Conservation (phyloP, 805 yeast species). For the Ogataea paraovalis region DNA sequence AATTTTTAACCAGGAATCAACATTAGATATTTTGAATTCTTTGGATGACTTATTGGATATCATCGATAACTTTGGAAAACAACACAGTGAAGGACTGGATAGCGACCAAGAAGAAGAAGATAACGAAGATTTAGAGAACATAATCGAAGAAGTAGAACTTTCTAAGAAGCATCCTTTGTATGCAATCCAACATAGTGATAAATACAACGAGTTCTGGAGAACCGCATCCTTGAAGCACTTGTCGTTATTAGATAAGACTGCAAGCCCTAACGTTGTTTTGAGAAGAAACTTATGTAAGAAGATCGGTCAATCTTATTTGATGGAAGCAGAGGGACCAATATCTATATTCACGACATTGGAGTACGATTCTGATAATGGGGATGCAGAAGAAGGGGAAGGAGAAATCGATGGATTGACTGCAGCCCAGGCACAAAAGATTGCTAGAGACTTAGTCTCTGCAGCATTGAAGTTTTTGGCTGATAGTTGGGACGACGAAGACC, state of each 20-base stretch:
- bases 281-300: conserved; percentile 37
- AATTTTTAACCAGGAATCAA: conserved; percentile 20
- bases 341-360: conserved; percentile 50
- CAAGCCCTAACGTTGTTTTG: conserved; percentile 8
- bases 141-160: conserved; percentile 37
- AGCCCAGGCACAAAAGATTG: conserved; percentile 45
- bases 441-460: conserved; percentile 41
- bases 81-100: conserved; percentile 56
- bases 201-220: conserved; percentile 56
- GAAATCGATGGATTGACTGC: conserved; percentile 36
- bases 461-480: conserved; percentile 56
- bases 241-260: conserved; percentile 27
- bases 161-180: conserved; percentile 54
- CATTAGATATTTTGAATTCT: conserved; percentile 50
- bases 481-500: conserved; percentile 69
- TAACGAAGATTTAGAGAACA: conserved; percentile 22
- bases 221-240: conserved; percentile 36
- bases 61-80: conserved; percentile 60
- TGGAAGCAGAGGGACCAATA: conserved; percentile 62
- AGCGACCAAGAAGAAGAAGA: conserved; percentile 46
- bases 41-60: conserved; percentile 68
- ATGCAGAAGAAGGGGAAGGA: conserved; percentile 13
- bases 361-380: conserved; percentile 51
- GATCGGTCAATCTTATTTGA: conserved; percentile 59
- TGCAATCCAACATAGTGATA: conserved; percentile 33